phyloP scores from a whole-genome alignment of 352 stramenopile genomes.

The Thalassiosira hispida region DNA sequence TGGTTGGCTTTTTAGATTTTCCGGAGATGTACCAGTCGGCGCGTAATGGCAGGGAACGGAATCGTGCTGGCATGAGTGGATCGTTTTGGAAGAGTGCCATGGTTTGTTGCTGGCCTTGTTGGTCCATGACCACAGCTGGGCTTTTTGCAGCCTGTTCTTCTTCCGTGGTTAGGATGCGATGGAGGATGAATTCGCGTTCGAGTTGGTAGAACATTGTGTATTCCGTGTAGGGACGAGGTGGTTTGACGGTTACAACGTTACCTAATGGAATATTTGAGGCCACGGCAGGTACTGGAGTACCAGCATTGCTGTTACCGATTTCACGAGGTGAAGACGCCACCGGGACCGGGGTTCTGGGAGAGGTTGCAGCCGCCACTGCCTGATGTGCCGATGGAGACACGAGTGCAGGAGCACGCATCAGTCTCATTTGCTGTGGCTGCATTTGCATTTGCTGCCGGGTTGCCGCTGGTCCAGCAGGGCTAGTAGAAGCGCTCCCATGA shows the following conservation, averaged over 20 bases:
- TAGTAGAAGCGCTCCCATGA: neutral
- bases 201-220: slow-evolving; percentile 65
- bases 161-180: slow-evolving; percentile 30
- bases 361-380: slow-evolving; percentile 1
- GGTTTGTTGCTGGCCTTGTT: neutral
- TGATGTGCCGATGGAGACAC: slow-evolving; percentile 32
- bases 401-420: slow-evolving; percentile 16
- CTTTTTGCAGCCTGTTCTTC: slow-evolving; percentile 20
- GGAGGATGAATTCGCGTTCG: slow-evolving; percentile 55
- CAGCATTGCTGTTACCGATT: neutral
- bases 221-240: slow-evolving; percentile 52
- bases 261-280: neutral
- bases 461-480: neutral
- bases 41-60: slow-evolving; percentile 38
- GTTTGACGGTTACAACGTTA: slow-evolving; percentile 43
- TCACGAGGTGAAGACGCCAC: slow-evolving; percentile 11
- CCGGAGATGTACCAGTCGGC: slow-evolving; percentile 59
- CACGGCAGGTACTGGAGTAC: neutral
- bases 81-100: slow-evolving; percentile 51
- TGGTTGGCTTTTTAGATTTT: slow-evolving; percentile 52
- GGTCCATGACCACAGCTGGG: too few relatives aligned
- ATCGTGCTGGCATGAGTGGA: slow-evolving; percentile 53
- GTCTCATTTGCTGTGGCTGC: neutral
- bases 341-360: slow-evolving; percentile 13
- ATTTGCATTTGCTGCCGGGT: neutral